These are phyloP conservation scores for Apiosordaria backusii DNA, from an alignment of 495 filamentous ascomycete genomes.

Conservation along the genomic window DNA sequence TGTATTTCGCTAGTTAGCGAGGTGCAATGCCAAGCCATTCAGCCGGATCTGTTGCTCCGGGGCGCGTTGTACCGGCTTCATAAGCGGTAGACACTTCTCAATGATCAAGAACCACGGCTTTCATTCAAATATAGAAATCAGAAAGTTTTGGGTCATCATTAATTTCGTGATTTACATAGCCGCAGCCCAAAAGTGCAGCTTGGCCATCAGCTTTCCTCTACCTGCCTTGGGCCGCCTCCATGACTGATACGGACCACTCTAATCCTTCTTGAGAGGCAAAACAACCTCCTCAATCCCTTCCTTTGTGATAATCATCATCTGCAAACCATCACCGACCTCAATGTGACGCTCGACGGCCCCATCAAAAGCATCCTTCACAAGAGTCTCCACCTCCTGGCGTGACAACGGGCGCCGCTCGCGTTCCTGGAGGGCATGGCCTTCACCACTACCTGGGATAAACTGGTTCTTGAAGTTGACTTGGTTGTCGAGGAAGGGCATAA, in stretches of 20 bases:
- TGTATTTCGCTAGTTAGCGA: no score
- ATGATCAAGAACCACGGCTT: not conserved
- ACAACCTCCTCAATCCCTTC: constrained; percentile 84
- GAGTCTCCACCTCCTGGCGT: constrained; percentile 67
- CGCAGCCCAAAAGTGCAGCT: not conserved
- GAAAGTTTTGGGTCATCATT: not conserved
- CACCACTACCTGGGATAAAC: constrained; percentile 83
- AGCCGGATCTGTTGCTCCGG: not conserved
- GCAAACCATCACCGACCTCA: constrained; percentile 93
- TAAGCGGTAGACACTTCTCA: not conserved
- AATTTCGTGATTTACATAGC: not conserved
- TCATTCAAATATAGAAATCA: not conserved
- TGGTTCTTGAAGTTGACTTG: constrained; percentile 99
- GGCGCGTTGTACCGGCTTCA: not conserved
- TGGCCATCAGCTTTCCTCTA: not conserved
- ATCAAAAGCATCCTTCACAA: constrained; percentile 96
- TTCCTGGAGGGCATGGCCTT: constrained; percentile 73
- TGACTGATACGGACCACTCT: constrained; percentile 1
- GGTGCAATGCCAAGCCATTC: not conserved
- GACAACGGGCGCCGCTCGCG: constrained; percentile 63
- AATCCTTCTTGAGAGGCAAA: constrained; percentile 83
- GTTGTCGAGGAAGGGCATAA: constrained; percentile 99
- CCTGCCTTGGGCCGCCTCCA: not conserved
- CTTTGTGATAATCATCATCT: constrained; percentile 88
- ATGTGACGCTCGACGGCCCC: constrained; percentile 98